These are phyloP conservation scores for Podospora pseudoanserina DNA, from an alignment of 495 filamentous ascomycete species.

Conservation along the genomic window DNA sequence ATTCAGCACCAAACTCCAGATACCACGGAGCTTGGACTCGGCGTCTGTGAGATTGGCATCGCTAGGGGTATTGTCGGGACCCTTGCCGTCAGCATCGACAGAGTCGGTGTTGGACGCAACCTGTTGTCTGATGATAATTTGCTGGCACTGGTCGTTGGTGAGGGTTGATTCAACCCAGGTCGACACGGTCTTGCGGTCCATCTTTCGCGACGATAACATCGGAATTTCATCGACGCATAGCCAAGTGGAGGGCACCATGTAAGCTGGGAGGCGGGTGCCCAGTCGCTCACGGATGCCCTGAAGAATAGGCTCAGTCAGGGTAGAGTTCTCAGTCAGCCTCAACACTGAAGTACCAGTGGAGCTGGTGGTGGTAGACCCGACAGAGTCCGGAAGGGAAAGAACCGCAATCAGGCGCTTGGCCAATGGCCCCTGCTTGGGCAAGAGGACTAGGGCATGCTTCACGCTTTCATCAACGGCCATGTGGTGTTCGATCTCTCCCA, in stretches of 20 bases:
- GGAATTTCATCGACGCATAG: slow-evolving; percentile 20
- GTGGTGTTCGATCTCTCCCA: slow-evolving; percentile 55
- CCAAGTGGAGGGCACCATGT: slow-evolving; percentile 52
- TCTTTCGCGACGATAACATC: slow-evolving; percentile 24
- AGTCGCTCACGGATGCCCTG: slow-evolving; percentile 14
- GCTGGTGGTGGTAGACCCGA: neutral
- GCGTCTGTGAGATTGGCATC: slow-evolving; percentile 6
- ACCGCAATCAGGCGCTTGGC: slow-evolving; percentile 41
- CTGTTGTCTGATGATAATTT: slow-evolving; percentile 15
- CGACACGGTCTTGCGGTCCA: slow-evolving; percentile 25
- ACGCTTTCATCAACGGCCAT: slow-evolving; percentile 16
- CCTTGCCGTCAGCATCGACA: neutral
- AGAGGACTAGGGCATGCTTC: slow-evolving; percentile 44
- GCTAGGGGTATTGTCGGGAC: neutral
- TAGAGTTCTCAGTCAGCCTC: slow-evolving; percentile 5
- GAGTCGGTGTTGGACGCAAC: neutral
- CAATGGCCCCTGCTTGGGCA: slow-evolving; percentile 41
- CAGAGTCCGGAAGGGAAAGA: slow-evolving; percentile 11
- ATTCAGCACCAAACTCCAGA: slow-evolving; percentile 30
- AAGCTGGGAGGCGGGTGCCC: slow-evolving; percentile 24
- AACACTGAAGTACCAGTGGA: neutral
- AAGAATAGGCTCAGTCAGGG: slow-evolving; percentile 9
- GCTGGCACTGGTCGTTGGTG: slow-evolving; percentile 15
- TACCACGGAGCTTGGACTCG: slow-evolving; percentile 24
- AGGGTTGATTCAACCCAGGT: slow-evolving; percentile 24